Conservation (phyloP, 192 early-diverging fungal genomes). For the Mycoemilia scoparia region DNA sequence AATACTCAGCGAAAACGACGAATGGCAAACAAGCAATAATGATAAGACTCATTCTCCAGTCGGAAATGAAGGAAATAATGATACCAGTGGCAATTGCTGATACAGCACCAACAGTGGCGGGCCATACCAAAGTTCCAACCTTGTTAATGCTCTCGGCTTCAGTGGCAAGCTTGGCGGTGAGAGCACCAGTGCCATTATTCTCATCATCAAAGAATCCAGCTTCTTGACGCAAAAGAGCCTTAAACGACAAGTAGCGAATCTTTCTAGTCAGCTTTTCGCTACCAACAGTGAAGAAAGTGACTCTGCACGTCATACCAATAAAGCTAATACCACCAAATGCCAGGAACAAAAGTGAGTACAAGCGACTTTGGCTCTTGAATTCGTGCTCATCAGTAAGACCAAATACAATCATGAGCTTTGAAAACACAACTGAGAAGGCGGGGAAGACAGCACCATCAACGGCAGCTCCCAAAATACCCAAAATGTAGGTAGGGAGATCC, state of each 20-base stretch:
- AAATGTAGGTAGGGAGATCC: too few species aligned
- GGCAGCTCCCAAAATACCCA: too few species aligned
- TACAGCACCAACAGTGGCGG: neutral
- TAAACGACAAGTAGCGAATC: conserved; percentile 33
- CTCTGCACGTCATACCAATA: conserved; percentile 22
- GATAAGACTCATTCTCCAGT: conserved; percentile 34
- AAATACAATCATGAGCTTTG: neutral
- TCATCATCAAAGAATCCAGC: conserved; percentile 48
- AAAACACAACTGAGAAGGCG: conserved; percentile 2
- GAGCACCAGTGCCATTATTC: conserved; percentile 36
- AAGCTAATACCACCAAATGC: conserved; percentile 17
- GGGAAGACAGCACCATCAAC: conserved; percentile 7
- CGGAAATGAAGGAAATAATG: conserved; percentile 23
- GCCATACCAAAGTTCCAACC: conserved; percentile 1
- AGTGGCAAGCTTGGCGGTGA: conserved; percentile 38
- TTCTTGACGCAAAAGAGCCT: conserved; percentile 38
- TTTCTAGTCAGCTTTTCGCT: conserved; percentile 37
- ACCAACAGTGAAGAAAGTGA: conserved; percentile 22
- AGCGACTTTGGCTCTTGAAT: conserved; percentile 9
- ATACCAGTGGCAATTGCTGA: conserved; percentile 5
- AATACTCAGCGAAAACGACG: conserved; percentile 8
- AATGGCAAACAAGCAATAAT: conserved; percentile 40
- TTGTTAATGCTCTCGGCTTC: conserved; percentile 30
- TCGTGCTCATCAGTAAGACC: conserved; percentile 5
- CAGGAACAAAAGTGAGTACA: conserved; percentile 7